Evolutionary conservation across 441 rosid genomes (phyloP), one percentile per base, ranked within the genome.

Genomic region (Viola pubescens): DNA sequence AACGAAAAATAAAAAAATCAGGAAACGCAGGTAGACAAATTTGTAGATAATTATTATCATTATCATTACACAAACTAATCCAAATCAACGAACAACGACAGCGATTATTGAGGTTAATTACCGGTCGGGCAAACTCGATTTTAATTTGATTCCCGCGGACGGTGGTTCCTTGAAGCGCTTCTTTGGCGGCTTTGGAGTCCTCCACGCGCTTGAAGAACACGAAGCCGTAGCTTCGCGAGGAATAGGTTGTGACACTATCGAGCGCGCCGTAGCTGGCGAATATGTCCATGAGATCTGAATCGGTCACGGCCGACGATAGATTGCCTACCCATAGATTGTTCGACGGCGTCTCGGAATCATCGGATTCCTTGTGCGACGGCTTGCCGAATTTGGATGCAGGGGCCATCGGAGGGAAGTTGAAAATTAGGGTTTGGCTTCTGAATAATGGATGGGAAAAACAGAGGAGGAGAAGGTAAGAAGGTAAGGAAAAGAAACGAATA

Each of bases 61-160:
- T 8, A 46, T 46, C 48, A 6, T 46, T 3, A 46, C 7, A 5
- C 9, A 46, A 5, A 46, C 9, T n/a, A 46, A 46, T 8, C n/a
- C 11, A 46, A 46, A 39, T 44, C 43, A 16, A 43, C 9, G 14
- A 52, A 8, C 37, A 12, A 16, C 26, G 37, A 13, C 37, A 51
- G 55, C 6, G 39, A 8, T 16, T 34, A 49, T 16, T 5, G 26
- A 14, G 52, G 46, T 54, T 16, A 45, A 55, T 41, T 19, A 90
- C 97, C 97, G 94, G 96, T 74, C 96, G 75, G 11, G 94, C 94
- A 76, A 76, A 90, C 83, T 88, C 91, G 83, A 88, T 86, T 59
- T 77, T 90, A 50, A 90, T 67, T 50, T 66, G 76, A 46, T 43
- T 77, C 9, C 97, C 94, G 37, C 79, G 81, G 26, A 87, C 48